Evolutionary conservation across 441 rosid species (phyloP), one percentile per base, ranked within the genome.

Genomic region (Populus trichocarpa): DNA sequence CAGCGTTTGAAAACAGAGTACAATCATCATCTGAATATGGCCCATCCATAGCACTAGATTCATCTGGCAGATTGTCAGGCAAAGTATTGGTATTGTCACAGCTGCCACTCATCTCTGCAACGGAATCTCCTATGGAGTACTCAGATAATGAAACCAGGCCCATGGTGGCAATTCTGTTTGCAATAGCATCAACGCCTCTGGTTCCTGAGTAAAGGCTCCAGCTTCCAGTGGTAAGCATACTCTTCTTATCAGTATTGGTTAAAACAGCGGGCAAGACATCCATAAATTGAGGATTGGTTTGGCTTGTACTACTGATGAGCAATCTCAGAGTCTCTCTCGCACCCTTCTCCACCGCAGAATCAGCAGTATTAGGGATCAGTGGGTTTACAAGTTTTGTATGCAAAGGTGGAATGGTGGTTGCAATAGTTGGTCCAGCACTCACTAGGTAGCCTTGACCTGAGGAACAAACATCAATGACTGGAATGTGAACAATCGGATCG

Each of bases 401-500:
- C 85, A 92, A 61, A 3, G 98, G 92, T n/a, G 95, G 79, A 20
- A 95, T 91, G 8, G 90, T 75, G 25, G 94, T 85, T 4, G 97
- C 74, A 73, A 93, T 87, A 0, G 87, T 35, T 10, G 96, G 90
- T 70, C 98, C 97, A 1, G 94, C 92, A 73, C 97, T 96, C 69
- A 94, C 98, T 71, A 94, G 87, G 84, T 92, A 96, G 59, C 92
- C 92, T 86, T 92, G 99, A 69, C 99, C 99, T 8, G 98, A 90
- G 14, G 99, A 95, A 88, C 92, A 95, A 74, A 93, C 85, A 86
- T 94, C 97, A 18, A 96, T 89, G 10, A 92, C 90, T 0, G 99
- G 99, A 61, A 94, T 75, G 64, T 96, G 99, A 78, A 96, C 97
- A 59, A 96, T 94, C 3, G 99, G 91, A 76, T 96, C 99, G 5